A percentile compares a stretch with the other conserved stretches of the same genome.
Evolutionary conservation across 495 filamentous ascomycete genomes (phyloP).

Genomic region (Physcia stellaris): DNA sequence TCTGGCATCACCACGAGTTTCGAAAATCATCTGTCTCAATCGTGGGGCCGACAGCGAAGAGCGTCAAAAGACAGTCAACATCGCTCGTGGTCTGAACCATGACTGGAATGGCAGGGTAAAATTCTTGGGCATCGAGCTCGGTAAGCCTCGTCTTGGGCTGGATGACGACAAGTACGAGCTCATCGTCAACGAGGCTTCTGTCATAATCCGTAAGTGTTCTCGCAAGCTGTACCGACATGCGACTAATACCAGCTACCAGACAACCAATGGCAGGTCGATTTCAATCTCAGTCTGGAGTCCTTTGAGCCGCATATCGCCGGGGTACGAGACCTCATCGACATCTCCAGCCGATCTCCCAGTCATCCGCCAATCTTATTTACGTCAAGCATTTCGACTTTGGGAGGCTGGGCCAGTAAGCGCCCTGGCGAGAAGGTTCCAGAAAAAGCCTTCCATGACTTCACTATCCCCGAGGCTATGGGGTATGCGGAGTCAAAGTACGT

Average conservation of each 20-base stretch:
- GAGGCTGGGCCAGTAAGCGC: neutral
- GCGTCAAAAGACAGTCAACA: neutral
- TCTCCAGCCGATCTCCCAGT: neutral
- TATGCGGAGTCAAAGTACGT: slow-evolving; percentile 14
- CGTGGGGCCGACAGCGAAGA: slow-evolving; percentile 12
- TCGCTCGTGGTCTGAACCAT: neutral
- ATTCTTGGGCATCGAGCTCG: slow-evolving; percentile 13
- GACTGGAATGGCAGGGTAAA: slow-evolving; percentile 2
- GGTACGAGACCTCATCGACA: slow-evolving; percentile 16
- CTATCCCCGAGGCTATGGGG: slow-evolving; percentile 8
- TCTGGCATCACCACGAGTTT: slow-evolving; percentile 22
- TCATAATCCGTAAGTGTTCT: slow-evolving; percentile 24
- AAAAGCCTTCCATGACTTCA: neutral
- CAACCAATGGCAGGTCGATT: slow-evolving; percentile 26
- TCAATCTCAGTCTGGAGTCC: slow-evolving; percentile 18
- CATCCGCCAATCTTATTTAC: slow-evolving; percentile 1
- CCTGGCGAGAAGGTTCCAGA: slow-evolving; percentile 13
- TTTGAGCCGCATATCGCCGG: slow-evolving; percentile 19
- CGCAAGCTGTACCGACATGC: too few relatives aligned
- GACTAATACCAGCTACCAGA: too few relatives aligned
- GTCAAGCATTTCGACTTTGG: slow-evolving; percentile 4
- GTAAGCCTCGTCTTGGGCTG: slow-evolving; percentile 16
- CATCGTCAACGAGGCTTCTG: slow-evolving; percentile 1
- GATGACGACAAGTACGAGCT: slow-evolving; percentile 9
- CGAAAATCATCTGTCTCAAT: slow-evolving; percentile 43